A percentile compares a stretch with the other conserved stretches of the same genome.
Conservation (phyloP, 805 yeast species). For the Teunomyces barrocoloradensis region DNA sequence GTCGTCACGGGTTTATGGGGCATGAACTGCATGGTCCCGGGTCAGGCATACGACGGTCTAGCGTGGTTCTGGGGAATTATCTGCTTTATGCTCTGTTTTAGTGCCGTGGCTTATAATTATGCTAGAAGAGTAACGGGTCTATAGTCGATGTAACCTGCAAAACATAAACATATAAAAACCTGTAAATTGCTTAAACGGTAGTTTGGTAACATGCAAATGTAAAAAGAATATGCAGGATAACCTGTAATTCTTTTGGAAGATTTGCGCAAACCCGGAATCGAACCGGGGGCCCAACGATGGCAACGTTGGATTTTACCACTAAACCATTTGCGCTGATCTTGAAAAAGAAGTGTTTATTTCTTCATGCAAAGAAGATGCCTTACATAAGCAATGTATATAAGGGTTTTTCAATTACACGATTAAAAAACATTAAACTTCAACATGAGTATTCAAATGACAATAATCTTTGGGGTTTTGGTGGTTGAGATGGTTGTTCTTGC, state of each 20-base stretch:
- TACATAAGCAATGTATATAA: too few relatives aligned
- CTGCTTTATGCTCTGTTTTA: slow-evolving; percentile 32
- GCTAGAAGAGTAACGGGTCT: slow-evolving; percentile 41
- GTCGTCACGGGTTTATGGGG: slow-evolving; percentile 98
- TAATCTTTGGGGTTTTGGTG: slow-evolving; percentile 48
- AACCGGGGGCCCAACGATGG: slow-evolving; percentile 4
- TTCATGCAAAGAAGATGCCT: too few relatives aligned
- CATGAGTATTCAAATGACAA: slow-evolving; percentile 47
- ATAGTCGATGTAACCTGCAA: slow-evolving; percentile 10
- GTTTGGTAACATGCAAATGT: too few relatives aligned
- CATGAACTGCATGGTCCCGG: slow-evolving; percentile 96
- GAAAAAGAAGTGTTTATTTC: too few relatives aligned
- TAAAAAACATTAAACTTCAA: slow-evolving; percentile 7
- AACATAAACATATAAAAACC: too few relatives aligned
- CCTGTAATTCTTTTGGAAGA: too few relatives aligned
- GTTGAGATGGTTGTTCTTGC: slow-evolving; percentile 51
- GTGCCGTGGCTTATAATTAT: slow-evolving; percentile 38
- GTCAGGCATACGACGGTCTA: slow-evolving; percentile 55
- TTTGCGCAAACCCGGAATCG: slow-evolving; percentile 2
- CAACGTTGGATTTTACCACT: slow-evolving; percentile 1
- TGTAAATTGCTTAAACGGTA: too few relatives aligned
- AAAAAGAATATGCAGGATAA: too few relatives aligned
- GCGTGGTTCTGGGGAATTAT: slow-evolving; percentile 43
- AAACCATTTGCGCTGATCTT: background rate
- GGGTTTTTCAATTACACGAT: too few relatives aligned